A percentile compares a stretch with the other conserved stretches of the same genome.
Evolutionary conservation across 441 rosid genomes (phyloP).

Genomic region (Jatropha multifida): DNA sequence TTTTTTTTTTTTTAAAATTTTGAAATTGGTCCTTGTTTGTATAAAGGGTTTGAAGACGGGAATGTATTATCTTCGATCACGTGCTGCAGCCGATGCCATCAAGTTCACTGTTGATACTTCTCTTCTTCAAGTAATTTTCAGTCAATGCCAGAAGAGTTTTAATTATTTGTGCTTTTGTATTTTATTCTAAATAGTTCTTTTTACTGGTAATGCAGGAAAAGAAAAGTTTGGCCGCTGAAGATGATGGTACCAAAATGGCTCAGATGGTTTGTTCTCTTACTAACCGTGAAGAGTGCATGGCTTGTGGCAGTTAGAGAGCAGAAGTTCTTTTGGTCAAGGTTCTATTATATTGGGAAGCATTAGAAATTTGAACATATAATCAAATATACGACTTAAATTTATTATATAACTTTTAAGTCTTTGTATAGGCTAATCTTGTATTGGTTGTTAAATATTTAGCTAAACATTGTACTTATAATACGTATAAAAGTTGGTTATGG

Average conservation of each 20-base stretch:
- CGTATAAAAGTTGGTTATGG: neutral
- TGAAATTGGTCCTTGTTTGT: neutral
- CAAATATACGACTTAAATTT: neutral
- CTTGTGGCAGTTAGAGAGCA: constrained; percentile 70
- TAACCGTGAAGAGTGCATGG: constrained; percentile 84
- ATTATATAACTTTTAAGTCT: neutral
- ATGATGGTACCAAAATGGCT: constrained; percentile 60
- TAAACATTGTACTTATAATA: neutral
- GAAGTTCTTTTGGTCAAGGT: neutral
- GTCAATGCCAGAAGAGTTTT: neutral
- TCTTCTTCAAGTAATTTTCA: constrained; percentile 43
- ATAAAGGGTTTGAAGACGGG: constrained; percentile 83
- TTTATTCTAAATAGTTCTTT: no score
- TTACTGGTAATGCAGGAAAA: constrained; percentile 38
- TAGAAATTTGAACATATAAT: no score
- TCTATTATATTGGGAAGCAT: no score
- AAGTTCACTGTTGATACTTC: constrained; percentile 90
- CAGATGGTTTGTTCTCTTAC: constrained; percentile 86
- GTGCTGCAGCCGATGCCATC: constrained; percentile 98
- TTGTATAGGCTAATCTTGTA: neutral
- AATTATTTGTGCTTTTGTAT: neutral
- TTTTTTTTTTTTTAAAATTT: neutral
- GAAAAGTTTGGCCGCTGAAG: constrained; percentile 31
- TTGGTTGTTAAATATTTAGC: neutral
- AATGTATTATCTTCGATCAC: constrained; percentile 85